Conservation (phyloP, 768 basidiomycete genomes). For the Calocybe gangraenosa region DNA sequence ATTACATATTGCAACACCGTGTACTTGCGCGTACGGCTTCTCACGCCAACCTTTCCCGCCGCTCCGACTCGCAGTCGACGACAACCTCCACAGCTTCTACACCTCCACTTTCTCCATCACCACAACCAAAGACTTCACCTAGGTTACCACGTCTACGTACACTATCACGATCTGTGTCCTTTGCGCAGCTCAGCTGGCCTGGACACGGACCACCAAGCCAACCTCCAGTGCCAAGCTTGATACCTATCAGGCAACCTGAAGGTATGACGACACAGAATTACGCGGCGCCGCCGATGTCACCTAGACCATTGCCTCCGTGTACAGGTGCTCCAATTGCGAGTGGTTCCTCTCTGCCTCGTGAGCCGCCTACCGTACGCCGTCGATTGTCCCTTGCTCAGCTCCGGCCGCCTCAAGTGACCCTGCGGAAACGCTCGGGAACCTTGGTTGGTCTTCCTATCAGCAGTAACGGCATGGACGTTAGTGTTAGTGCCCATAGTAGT, state of each 20-base stretch:
- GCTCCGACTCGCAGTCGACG: neutral
- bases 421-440: constrained; percentile 29
- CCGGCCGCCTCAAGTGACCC: constrained; percentile 16
- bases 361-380: constrained; percentile 17
- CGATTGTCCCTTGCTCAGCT: constrained; percentile 24
- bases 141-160: too few species aligned
- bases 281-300: too few species aligned
- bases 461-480: constrained; percentile 17
- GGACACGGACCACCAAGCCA: too few species aligned
- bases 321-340: neutral
- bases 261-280: too few species aligned
- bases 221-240: too few species aligned
- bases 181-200: too few species aligned
- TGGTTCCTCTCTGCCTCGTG: constrained; percentile 3
- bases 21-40: too few species aligned
- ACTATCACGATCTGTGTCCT: too few species aligned
- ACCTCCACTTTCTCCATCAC: too few species aligned
- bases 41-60: constrained; percentile 2
- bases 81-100: too few species aligned
- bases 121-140: neutral
- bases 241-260: too few species aligned
- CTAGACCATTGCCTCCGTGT: neutral
- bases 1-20: neutral
- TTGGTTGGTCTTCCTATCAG: constrained; percentile 19
- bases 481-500: constrained; percentile 15